Evolutionary conservation across 805 yeast genomes (phyloP).

Genomic region (Metschnikowia chrysomelidarum): DNA sequence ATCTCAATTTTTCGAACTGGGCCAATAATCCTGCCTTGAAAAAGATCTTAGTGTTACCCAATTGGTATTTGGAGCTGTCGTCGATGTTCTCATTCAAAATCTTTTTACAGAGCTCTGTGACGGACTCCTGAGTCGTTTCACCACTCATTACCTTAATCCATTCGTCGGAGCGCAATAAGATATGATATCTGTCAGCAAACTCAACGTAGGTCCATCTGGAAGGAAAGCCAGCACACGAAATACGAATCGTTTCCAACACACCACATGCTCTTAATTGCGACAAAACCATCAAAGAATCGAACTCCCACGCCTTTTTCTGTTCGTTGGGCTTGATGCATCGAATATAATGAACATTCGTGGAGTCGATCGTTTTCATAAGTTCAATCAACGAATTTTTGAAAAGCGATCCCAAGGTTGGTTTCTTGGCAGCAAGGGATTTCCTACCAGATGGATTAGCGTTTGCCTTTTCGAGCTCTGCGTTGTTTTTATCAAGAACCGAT

Average conservation of each 20-base stretch:
- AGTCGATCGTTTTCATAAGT: conserved; percentile 86
- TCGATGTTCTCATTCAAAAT: conserved; percentile 66
- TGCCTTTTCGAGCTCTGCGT: conserved; percentile 48
- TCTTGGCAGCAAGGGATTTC: conserved; percentile 54
- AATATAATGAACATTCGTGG: conserved; percentile 94
- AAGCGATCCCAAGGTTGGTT: conserved; percentile 93
- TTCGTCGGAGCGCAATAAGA: conserved; percentile 67
- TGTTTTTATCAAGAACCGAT: conserved; percentile 58
- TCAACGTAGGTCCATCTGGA: conserved; percentile 94
- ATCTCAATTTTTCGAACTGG: conserved; percentile 77
- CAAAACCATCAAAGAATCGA: conserved; percentile 91
- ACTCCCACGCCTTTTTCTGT: conserved; percentile 91
- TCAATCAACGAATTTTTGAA: conserved; percentile 91
- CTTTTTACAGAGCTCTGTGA: conserved; percentile 62
- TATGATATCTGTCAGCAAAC: conserved; percentile 85
- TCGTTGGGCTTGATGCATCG: conserved; percentile 98
- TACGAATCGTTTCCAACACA: conserved; percentile 93
- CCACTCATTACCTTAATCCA: conserved; percentile 61
- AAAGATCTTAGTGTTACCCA: conserved; percentile 91
- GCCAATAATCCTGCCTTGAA: conserved; percentile 97
- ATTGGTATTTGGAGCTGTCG: conserved; percentile 70
- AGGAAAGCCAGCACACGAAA: conserved; percentile 98
- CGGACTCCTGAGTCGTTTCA: conserved; percentile 51
- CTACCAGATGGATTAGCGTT: conserved; percentile 27
- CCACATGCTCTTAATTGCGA: conserved; percentile 98